A percentile compares a stretch with the other conserved stretches of the same genome.
These are phyloP conservation scores for Teunomyces cretensis DNA, from an alignment of 805 yeast species.

Conservation along the genomic window DNA sequence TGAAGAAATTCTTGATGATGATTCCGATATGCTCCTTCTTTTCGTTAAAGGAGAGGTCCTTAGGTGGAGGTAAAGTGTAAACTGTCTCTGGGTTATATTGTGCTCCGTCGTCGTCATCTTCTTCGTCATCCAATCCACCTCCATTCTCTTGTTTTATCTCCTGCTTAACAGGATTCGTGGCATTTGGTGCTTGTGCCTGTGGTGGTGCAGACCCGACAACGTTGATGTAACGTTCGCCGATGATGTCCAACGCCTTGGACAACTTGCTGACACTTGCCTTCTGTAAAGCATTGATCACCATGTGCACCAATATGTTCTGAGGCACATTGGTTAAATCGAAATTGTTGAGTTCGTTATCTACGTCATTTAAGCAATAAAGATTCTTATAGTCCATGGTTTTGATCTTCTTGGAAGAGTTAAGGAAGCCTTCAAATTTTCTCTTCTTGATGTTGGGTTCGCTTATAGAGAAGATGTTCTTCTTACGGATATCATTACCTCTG, in stretches of 20 bases:
- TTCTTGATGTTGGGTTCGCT: constrained; percentile 33
- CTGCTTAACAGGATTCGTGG: constrained; percentile 2
- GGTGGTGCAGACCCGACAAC: constrained; percentile 20
- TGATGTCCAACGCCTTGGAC: constrained; percentile 65
- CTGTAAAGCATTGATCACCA: constrained; percentile 66
- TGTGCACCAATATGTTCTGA: constrained; percentile 57
- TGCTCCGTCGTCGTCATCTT: constrained; percentile 16
- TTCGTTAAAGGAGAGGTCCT: constrained; percentile 48
- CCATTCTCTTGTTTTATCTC: constrained; percentile 6
- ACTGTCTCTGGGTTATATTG: constrained; percentile 41
- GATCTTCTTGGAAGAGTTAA: constrained; percentile 29
- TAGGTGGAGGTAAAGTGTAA: constrained; percentile 59
- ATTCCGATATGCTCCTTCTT: constrained; percentile 57
- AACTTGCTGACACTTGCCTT: constrained; percentile 53
- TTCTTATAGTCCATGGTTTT: constrained; percentile 50
- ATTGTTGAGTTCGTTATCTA: constrained; percentile 56
- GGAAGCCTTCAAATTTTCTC: constrained; percentile 44
- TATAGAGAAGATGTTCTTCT: constrained; percentile 34
- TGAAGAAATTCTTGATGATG: constrained; percentile 60
- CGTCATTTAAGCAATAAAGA: constrained; percentile 65
- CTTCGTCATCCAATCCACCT: constrained; percentile 14
- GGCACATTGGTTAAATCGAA: constrained; percentile 75
- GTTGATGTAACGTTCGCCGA: constrained; percentile 62
- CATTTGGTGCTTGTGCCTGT: constrained; percentile 8
- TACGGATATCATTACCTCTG: constrained; percentile 42